Evolutionary conservation across 2,329 filamentous ascomycete species (phyloP).

Genomic region (Penicillium sp.): DNA sequence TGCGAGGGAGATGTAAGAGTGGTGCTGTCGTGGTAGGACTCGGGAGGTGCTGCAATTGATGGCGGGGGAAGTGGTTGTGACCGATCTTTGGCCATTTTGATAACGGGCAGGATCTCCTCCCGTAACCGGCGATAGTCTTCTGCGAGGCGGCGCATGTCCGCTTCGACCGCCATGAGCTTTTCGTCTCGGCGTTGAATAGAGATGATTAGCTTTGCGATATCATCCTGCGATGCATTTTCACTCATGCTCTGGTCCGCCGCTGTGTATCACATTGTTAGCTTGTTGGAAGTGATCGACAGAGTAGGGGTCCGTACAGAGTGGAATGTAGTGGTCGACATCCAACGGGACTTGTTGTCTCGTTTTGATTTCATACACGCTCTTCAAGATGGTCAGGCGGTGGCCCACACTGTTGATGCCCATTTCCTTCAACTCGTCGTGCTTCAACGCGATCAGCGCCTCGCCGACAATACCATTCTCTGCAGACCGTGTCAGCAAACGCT

Average conservation of each 20-base stretch:
- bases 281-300: conserved; percentile 3
- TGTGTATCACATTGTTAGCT: conserved; percentile 43
- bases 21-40: conserved; percentile 40
- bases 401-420: conserved; percentile 93
- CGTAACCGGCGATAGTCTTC: conserved; percentile 88
- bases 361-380: conserved; percentile 95
- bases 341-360: conserved; percentile 89
- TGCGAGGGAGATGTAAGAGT: conserved; percentile 43
- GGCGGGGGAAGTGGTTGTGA: conserved; percentile 78
- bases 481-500: conserved; percentile 3
- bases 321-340: conserved; percentile 91
- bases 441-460: conserved; percentile 83
- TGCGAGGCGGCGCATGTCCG: conserved; percentile 78
- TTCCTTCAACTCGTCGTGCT: conserved; percentile 91
- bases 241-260: conserved; percentile 91
- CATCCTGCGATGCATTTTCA: conserved; percentile 85
- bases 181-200: conserved; percentile 89
- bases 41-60: conserved; percentile 30
- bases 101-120: conserved; percentile 87
- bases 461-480: conserved; percentile 93
- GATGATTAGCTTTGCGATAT: conserved; percentile 88
- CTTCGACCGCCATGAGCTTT: conserved; percentile 80
- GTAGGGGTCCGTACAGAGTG: conserved; percentile 70
- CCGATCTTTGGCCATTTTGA: conserved; percentile 88
- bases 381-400: conserved; percentile 91